Base-by-base conservation (phyloP, 768 basidiomycete species). In the Cystoderma amianthinum region DNA sequence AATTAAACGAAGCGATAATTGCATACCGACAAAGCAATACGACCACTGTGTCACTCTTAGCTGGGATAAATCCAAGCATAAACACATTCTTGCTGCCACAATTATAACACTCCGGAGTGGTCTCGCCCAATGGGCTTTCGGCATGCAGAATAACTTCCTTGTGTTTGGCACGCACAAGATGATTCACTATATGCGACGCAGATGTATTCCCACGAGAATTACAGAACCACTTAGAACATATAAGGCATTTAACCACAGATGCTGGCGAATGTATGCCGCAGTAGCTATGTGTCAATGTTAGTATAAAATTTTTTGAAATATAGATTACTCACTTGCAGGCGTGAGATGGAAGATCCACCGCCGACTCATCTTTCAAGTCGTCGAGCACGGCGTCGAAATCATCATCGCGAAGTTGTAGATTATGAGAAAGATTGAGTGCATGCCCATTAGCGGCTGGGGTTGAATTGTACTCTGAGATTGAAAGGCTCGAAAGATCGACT, bases 51-150 rank as follows among this genome's bases (percentile, higher is more conserved):
- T 99, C 96, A 56, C 89, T 91, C 68, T 99, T 99, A 15, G 96
- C 96, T 2, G 96, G 96, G 53, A 99, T 99, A 55, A 99, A 99
- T 3, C 96, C 96, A 13, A 99, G 78, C 88, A 97, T 93, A 57
- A 99, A 99, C 10, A 98, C 96, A 56, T 99, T 99, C 67, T 96
- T 97, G 69, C 89, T 94, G 12, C 96, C 96, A 56, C 96, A 99
- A 55, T 93, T 94, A 71, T 99, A 99, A 61, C 96, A 99, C 66
- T 99, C 96, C 0, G 96, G 96, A 0, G 90, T 88, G 1, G 96
- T 98, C 64, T 98, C 96, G 2, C 96, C 96, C 2, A 99, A 72
- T 2, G 95, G 91, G 44, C 87, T 86, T 53, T 98, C 95, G 38
- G 88, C 85, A 56, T 99, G 96, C 21, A 99, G 67, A 46, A 95